phyloP scores from a whole-genome alignment of 1,284 basidiomycete species.

The Heterobasidion irregulare region DNA sequence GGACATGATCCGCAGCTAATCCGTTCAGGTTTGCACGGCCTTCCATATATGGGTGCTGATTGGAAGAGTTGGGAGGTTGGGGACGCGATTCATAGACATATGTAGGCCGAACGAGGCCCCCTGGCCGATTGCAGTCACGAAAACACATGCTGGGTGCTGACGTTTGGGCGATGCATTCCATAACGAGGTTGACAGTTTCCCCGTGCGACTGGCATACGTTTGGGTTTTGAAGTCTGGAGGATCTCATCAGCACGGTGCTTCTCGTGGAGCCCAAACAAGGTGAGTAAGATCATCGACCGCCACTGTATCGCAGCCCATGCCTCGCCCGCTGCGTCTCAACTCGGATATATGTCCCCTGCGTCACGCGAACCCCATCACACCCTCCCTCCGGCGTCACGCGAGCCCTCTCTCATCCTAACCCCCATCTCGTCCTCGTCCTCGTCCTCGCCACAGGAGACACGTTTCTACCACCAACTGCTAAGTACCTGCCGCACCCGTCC shows the following conservation, averaged over 20 bases:
- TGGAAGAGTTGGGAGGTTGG: neutral
- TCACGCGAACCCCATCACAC: neutral
- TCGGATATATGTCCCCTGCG: neutral
- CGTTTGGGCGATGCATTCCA: neutral
- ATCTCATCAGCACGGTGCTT: neutral
- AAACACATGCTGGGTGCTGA: neutral
- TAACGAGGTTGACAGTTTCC: neutral
- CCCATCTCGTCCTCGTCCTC: neutral
- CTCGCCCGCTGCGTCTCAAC: neutral
- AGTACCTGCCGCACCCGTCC: neutral
- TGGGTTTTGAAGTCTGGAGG: neutral
- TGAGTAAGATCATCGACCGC: neutral
- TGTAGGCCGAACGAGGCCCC: neutral
- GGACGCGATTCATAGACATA: neutral
- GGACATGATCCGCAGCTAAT: neutral
- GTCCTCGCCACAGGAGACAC: neutral
- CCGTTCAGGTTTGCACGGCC: neutral
- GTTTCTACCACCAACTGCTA: constrained; percentile 1
- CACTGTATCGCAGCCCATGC: neutral
- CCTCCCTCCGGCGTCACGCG: neutral
- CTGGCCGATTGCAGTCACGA: too few relatives aligned
- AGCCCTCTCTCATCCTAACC: neutral
- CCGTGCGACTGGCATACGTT: neutral
- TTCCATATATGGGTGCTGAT: neutral
- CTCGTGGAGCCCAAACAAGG: neutral